Evolutionary conservation across 2,329 filamentous ascomycete genomes (phyloP).

Genomic region (Plenodomus biglobosus): DNA sequence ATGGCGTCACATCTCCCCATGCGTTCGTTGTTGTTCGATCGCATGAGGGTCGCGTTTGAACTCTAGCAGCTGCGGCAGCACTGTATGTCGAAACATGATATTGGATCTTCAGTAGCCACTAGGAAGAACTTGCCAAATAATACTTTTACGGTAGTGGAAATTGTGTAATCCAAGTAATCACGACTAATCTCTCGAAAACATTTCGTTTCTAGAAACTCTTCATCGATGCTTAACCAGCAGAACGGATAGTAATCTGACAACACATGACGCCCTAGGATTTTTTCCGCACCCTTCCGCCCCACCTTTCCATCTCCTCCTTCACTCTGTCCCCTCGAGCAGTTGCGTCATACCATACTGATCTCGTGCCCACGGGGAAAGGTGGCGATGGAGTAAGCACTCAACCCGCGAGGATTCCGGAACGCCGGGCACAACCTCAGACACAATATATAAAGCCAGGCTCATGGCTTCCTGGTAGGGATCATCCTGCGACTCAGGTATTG

Average conservation of each 20-base stretch:
- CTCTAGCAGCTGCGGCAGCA: no score
- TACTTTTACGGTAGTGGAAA: no score
- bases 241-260: neutral
- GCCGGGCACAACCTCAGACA: no score
- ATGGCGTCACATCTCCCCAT: neutral
- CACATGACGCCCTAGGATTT: neutral
- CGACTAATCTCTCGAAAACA: no score
- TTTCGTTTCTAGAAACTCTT: no score
- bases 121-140: no score
- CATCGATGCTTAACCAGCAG: neutral
- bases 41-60: no score
- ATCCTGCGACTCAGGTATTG: neutral
- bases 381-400: no score
- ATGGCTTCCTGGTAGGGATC: neutral
- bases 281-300: neutral
- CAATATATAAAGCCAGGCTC: neutral
- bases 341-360: neutral
- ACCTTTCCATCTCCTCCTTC: neutral
- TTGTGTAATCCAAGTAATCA: no score
- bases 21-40: neutral
- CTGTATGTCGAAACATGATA: no score
- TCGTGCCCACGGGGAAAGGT: neutral
- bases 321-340: neutral
- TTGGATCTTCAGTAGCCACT: no score
- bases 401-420: no score